A percentile compares a stretch with the other conserved stretches of the same genome.
Conservation (phyloP, 257 asterid species). For the Sherardia arvensis region DNA sequence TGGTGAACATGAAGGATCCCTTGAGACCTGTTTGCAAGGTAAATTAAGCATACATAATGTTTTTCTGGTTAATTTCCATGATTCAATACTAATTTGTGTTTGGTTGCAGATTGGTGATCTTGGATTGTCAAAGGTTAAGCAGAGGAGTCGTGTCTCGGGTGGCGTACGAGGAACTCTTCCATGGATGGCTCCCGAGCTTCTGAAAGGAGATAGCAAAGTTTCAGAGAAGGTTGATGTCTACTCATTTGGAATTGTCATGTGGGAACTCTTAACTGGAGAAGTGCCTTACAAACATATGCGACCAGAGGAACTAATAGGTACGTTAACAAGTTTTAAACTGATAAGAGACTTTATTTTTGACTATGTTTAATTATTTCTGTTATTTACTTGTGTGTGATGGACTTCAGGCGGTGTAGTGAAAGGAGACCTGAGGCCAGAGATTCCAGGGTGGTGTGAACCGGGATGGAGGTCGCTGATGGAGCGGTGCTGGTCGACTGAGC, state of each 20-base stretch:
- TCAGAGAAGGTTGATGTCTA: slow-evolving; percentile 31
- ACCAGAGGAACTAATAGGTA: slow-evolving; percentile 25
- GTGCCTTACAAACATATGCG: slow-evolving; percentile 25
- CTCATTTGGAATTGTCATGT: slow-evolving; percentile 30
- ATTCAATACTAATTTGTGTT: not conserved
- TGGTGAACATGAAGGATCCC: slow-evolving; percentile 28
- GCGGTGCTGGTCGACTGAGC: slow-evolving; percentile 26
- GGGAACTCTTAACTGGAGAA: slow-evolving; percentile 32
- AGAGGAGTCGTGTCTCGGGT: slow-evolving; percentile 23
- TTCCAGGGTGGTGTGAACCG: slow-evolving; percentile 28
- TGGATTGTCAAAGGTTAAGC: slow-evolving; percentile 24
- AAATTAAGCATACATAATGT: not conserved
- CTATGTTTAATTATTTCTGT: too few species aligned
- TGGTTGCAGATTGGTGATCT: slow-evolving; percentile 28
- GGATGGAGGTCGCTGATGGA: slow-evolving; percentile 29
- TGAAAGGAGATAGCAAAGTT: slow-evolving; percentile 15
- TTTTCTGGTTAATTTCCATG: not conserved
- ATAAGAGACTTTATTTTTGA: too few species aligned
- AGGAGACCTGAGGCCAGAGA: slow-evolving; percentile 25
- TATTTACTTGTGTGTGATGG: not conserved
- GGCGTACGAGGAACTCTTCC: slow-evolving; percentile 31
- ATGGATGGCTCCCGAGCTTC: slow-evolving; percentile 33
- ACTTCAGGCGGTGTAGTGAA: slow-evolving; percentile 19
- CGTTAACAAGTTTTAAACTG: too few species aligned
- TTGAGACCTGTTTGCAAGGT: slow-evolving; percentile 32